Conservation (phyloP, 495 filamentous ascomycete genomes). For the Geoglossum glabrum region DNA sequence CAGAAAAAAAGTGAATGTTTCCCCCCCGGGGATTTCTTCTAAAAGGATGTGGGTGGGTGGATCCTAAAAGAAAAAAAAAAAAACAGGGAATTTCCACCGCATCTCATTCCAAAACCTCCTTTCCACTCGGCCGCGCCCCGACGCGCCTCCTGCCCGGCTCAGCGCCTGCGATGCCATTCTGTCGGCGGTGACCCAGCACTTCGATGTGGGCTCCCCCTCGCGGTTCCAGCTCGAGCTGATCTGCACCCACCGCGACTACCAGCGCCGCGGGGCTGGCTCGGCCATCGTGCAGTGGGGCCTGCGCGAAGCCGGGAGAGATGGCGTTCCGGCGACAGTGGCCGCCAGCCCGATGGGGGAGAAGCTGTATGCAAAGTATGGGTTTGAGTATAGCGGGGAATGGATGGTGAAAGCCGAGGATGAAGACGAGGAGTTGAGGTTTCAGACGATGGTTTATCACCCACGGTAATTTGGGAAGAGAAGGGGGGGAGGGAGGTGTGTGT, state of each 20-base stretch:
- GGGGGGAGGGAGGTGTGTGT: too few species aligned
- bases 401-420: neutral
- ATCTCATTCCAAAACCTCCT: neutral
- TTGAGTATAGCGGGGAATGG: neutral
- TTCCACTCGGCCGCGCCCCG: neutral
- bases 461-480: neutral
- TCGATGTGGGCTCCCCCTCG: neutral
- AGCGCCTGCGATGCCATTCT: neutral
- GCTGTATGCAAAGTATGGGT: constrained; percentile 8
- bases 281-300: neutral
- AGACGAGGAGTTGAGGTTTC: neutral
- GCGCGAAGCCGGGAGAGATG: constrained; percentile 1
- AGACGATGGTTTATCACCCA: neutral
- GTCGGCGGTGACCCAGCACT: neutral
- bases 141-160: neutral
- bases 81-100: neutral
- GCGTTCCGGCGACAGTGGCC: constrained; percentile 3
- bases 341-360: constrained; percentile 6
- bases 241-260: neutral
- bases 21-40: too few species aligned
- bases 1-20: too few species aligned
- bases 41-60: too few species aligned
- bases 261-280: neutral
- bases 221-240: neutral
- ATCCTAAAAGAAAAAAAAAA: too few species aligned